Percentiles rank a stretch among this genome's conserved stretches.
These are phyloP conservation scores for Trichoderma sp. DNA, from an alignment of 2,329 filamentous ascomycete species.

Conservation along the genomic window DNA sequence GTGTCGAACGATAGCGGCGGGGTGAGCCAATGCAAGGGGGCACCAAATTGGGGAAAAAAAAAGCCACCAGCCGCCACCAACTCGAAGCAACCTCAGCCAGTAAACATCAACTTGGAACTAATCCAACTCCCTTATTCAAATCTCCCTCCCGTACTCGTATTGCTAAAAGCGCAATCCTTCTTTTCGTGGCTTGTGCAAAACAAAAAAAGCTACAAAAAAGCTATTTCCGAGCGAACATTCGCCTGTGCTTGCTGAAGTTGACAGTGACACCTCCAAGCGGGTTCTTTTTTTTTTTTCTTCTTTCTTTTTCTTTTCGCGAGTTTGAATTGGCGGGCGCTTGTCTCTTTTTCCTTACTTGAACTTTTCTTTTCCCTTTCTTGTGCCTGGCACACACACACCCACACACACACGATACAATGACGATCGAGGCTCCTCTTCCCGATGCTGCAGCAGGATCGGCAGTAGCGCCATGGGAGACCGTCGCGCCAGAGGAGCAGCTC, in stretches of 20 bases:
- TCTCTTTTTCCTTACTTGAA: background rate
- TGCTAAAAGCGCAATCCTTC: background rate
- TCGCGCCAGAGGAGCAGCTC: constrained; percentile 47
- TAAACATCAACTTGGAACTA: background rate
- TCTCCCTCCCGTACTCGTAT: background rate
- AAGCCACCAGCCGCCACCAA: constrained; percentile 5
- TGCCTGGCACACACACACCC: background rate
- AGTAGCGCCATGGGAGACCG: constrained; percentile 42
- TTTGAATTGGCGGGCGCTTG: background rate
- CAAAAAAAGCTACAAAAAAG: background rate
- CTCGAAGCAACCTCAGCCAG: background rate
- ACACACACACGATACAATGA: constrained; percentile 15
- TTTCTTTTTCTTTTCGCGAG: background rate
- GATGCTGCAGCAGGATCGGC: background rate
- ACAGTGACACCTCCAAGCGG: background rate
- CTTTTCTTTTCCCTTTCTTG: background rate
- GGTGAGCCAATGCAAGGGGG: constrained; percentile 8
- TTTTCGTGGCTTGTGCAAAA: background rate
- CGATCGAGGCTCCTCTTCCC: background rate
- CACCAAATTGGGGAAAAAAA: background rate
- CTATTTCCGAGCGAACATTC: background rate
- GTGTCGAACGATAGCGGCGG: background rate
- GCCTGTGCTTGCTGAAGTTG: background rate
- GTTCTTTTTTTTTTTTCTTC: no score
- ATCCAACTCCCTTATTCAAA: background rate